phyloP scores from a whole-genome alignment of 1,284 basidiomycete genomes.

The Erythrobasidium hasegawianum region DNA sequence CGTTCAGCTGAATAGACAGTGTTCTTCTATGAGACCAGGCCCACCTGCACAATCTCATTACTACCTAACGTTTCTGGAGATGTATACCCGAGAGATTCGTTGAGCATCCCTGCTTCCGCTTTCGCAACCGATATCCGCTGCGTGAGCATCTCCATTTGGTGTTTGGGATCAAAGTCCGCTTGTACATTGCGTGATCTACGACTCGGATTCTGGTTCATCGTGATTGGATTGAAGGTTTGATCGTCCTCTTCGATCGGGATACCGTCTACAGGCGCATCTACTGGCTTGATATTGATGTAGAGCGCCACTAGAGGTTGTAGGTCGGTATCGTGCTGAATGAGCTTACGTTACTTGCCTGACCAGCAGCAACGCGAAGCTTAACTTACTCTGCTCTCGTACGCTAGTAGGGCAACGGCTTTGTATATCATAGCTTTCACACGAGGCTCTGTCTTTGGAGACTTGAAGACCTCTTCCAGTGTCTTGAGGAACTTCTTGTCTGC shows the following conservation, averaged over 20 bases:
- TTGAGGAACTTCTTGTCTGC: conserved; percentile 41
- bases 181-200: neutral
- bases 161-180: conserved; percentile 19
- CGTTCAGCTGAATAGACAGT: conserved; percentile 1
- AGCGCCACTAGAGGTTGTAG: conserved; percentile 35
- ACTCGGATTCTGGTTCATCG: neutral
- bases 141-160: conserved; percentile 36
- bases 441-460: conserved; percentile 35
- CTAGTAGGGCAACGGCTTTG: conserved; percentile 38
- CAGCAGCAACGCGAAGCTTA: neutral
- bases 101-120: conserved; percentile 39
- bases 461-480: conserved; percentile 34
- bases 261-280: conserved; percentile 32
- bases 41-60: conserved; percentile 46
- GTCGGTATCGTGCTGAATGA: conserved; percentile 33
- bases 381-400: conserved; percentile 40
- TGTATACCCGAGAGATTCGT: conserved; percentile 38
- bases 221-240: conserved; percentile 28
- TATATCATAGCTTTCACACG: conserved; percentile 39
- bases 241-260: conserved; percentile 33
- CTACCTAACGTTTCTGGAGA: conserved; percentile 26
- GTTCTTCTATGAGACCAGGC: neutral
- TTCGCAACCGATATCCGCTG: conserved; percentile 34
- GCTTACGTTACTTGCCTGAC: neutral
- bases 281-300: conserved; percentile 37